Base-by-base conservation (phyloP, 371 early-diverging fungal species). In the Apophysomyces sp. region DNA sequence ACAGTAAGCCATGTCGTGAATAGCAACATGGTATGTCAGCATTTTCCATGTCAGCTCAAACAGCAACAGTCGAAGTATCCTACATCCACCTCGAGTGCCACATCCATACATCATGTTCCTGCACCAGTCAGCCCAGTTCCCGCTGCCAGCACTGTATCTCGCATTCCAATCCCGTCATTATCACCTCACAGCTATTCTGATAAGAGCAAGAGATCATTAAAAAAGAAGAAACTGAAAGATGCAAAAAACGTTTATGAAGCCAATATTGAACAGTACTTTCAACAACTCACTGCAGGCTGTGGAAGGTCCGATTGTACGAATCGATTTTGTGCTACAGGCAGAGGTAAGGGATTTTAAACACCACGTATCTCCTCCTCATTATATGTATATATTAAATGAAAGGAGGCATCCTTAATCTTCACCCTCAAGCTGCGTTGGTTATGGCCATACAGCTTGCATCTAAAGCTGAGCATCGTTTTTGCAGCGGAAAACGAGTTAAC, bases 401-500 rank as follows among this genome's bases (percentile, higher is more conserved):
- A 70, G 74, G 74, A 52, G 72, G 72, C 32, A 72, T 77, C 40
- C 64, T 75, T 9, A 77, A 72, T 49, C 57, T 77, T 34, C 75
- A 75, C 58, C 69, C 73, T 18, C 77, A 80, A 58, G 81, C 77
- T 30, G 78, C 81, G 9, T 39, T 77, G 5, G 71, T 80, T n/a
- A 72, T 80, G 73, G 63, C 81, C 0, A 73, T 77, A 32, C 81
- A 80, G 34, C 66, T 80, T 9, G 77, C 81, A 18, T 73, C 77
- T 3, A 72, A 72, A 58, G 69, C 72, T 5, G 68, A 67, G 13
- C 62, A 60, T 26, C 72, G 73, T 27, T 57, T 73, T 9, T 77
- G 78, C 51, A 27, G 37, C 1, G 44, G n/a, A 28, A 55, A 56
- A 32, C 55, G 40, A 18, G 24, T 27, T 18, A 28, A 40, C 24